These are phyloP conservation scores for Entoloma clypeatum DNA, from an alignment of 1,284 basidiomycete species.

Conservation along the genomic window DNA sequence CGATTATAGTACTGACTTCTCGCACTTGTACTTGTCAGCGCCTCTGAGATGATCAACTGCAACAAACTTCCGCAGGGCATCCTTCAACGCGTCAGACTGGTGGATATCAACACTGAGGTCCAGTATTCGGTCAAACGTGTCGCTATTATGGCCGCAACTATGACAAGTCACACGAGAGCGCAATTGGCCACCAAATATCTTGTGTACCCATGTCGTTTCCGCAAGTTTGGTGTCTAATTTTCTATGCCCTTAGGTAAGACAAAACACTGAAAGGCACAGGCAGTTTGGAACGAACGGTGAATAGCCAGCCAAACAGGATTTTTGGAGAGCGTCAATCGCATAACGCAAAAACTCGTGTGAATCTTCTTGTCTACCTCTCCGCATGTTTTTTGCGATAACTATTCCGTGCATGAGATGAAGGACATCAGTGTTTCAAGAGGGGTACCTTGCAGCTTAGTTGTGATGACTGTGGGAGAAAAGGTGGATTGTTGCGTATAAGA, in stretches of 20 bases:
- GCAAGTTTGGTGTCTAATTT: constrained; percentile 78
- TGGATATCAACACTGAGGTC: constrained; percentile 91
- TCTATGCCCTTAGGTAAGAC: constrained; percentile 37
- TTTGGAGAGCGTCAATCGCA: constrained; percentile 89
- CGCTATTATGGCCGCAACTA: constrained; percentile 83
- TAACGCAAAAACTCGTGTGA: constrained; percentile 98
- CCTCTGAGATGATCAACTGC: constrained; percentile 83
- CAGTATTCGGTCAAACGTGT: constrained; percentile 95
- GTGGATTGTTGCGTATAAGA: constrained; percentile 44
- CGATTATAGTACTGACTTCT: constrained; percentile 66
- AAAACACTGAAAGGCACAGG: constrained; percentile 2
- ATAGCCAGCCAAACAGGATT: constrained; percentile 71
- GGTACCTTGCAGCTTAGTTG: constrained; percentile 63
- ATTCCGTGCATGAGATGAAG: constrained; percentile 4
- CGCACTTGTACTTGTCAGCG: constrained; percentile 96
- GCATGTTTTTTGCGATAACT: constrained; percentile 93
- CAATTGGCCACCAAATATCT: constrained; percentile 89
- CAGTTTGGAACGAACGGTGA: constrained; percentile 53
- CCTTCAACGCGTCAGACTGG: constrained; percentile 58
- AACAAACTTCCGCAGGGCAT: constrained; percentile 82
- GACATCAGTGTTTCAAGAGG: not conserved
- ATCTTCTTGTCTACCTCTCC: constrained; percentile 92
- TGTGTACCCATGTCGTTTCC: constrained; percentile 92
- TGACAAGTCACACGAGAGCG: constrained; percentile 92
- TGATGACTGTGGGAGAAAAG: constrained; percentile 62